Conservation (phyloP, 2,329 filamentous ascomycete species). For the Boeremia lycopersici region DNA sequence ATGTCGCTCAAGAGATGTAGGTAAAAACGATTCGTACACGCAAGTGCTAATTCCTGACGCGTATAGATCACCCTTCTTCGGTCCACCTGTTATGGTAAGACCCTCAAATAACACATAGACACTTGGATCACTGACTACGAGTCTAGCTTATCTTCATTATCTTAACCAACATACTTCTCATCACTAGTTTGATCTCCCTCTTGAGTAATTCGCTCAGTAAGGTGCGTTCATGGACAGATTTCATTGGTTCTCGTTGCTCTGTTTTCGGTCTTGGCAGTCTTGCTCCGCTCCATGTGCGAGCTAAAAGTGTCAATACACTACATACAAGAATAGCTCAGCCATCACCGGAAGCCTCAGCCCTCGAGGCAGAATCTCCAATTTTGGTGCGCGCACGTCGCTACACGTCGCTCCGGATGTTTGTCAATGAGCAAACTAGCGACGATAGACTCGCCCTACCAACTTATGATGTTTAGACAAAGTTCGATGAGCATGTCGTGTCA, state of each 20-base stretch:
- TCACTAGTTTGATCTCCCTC: constrained; percentile 79
- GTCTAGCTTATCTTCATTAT: constrained; percentile 72
- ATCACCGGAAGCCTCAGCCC: constrained; percentile 14
- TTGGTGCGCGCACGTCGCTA: background rate
- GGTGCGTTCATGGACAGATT: constrained; percentile 47
- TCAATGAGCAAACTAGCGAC: background rate
- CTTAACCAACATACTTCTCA: constrained; percentile 77
- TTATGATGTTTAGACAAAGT: too few species aligned
- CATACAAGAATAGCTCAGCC: constrained; percentile 26
- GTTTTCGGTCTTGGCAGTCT: constrained; percentile 10
- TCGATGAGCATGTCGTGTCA: background rate
- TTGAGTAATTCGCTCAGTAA: constrained; percentile 74
- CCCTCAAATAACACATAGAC: constrained; percentile 10
- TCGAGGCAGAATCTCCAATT: constrained; percentile 10
- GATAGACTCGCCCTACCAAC: too few species aligned
- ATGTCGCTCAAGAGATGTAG: constrained; percentile 55
- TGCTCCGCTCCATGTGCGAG: constrained; percentile 14
- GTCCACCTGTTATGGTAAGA: constrained; percentile 58
- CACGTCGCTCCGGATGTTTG: background rate
- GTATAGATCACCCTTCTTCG: constrained; percentile 56
- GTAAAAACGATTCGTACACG: background rate
- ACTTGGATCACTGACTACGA: constrained; percentile 33
- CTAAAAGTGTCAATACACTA: constrained; percentile 23
- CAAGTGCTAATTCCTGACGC: constrained; percentile 17
- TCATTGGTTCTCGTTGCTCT: constrained; percentile 26